phyloP scores from a whole-genome alignment of 148 eudicot genomes.

The Fagopyrum homotropicum region DNA sequence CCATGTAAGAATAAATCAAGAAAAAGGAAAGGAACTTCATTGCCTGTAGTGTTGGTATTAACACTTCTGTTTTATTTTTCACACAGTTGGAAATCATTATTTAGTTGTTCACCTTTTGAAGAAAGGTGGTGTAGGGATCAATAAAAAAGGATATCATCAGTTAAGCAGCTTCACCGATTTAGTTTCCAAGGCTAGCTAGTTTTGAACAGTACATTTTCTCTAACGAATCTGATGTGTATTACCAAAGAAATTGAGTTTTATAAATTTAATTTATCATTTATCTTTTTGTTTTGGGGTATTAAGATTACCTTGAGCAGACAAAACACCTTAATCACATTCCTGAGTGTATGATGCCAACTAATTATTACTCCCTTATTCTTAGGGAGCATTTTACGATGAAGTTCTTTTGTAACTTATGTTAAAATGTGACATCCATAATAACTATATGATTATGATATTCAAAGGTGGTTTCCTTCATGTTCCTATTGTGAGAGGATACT shows the following conservation, averaged over 20 bases:
- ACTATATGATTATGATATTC: not conserved
- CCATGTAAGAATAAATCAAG: not conserved
- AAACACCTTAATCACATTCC: not conserved
- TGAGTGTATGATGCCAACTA: not conserved
- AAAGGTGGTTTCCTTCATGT: not conserved
- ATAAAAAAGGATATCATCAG: not conserved
- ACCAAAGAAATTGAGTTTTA: not conserved
- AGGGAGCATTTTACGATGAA: constrained; percentile 2
- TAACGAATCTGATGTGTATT: not conserved
- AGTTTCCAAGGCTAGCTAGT: not conserved
- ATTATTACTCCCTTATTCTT: not conserved
- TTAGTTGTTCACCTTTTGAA: not conserved
- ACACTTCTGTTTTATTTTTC: not conserved
- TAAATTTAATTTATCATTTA: not conserved
- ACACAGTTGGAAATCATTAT: not conserved
- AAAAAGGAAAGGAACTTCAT: not conserved
- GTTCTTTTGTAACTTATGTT: not conserved
- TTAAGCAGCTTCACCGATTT: not conserved
- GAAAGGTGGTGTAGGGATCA: not conserved
- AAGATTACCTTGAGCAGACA: not conserved
- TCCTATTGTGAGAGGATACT: not conserved
- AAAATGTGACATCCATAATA: not conserved
- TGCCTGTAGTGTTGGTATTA: not conserved
- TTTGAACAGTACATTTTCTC: not conserved
- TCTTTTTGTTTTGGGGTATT: not conserved